Evolutionary conservation across 1,284 basidiomycete species (phyloP).

Genomic region (Amylostereum chailletii): DNA sequence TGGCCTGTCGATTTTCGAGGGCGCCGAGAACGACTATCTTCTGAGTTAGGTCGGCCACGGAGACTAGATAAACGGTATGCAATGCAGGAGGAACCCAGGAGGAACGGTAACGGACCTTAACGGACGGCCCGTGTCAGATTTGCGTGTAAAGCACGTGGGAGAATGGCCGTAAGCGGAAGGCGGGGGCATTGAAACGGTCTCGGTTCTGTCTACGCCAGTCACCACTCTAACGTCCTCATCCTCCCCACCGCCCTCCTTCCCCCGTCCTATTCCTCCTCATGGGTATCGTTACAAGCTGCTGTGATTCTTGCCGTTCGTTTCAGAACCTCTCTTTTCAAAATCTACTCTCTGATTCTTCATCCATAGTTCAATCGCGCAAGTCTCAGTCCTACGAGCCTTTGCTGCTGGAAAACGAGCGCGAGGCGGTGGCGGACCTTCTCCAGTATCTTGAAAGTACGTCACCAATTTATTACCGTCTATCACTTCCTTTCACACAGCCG

Average conservation of each 20-base stretch:
- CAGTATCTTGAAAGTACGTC: conserved; percentile 94
- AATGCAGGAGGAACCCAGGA: not conserved
- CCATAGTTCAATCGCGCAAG: conserved; percentile 63
- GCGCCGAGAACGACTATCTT: too few relatives aligned
- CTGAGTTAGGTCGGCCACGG: too few relatives aligned
- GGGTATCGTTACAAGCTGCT: conserved; percentile 62
- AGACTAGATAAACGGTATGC: not conserved
- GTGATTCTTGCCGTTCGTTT: conserved; percentile 62
- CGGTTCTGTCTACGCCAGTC: conserved; percentile 8
- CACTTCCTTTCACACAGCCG: not conserved
- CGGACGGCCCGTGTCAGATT: not conserved
- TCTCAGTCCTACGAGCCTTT: conserved; percentile 90
- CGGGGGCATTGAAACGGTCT: not conserved
- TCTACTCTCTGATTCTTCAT: conserved; percentile 10
- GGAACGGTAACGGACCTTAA: not conserved
- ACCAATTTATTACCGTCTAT: conserved; percentile 2
- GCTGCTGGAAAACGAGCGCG: conserved; percentile 94
- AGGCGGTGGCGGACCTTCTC: conserved; percentile 95
- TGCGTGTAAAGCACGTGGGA: conserved; percentile 1
- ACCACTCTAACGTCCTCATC: conserved; percentile 10
- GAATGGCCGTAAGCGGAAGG: not conserved
- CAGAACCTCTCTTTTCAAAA: conserved; percentile 6
- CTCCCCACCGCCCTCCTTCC: conserved; percentile 15
- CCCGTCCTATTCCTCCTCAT: conserved; percentile 21
- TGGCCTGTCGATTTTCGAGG: too few relatives aligned